A percentile compares a stretch with the other conserved stretches of the same genome.
phyloP scores from a whole-genome alignment of 495 filamentous ascomycete genomes.

The Podospora australis region DNA sequence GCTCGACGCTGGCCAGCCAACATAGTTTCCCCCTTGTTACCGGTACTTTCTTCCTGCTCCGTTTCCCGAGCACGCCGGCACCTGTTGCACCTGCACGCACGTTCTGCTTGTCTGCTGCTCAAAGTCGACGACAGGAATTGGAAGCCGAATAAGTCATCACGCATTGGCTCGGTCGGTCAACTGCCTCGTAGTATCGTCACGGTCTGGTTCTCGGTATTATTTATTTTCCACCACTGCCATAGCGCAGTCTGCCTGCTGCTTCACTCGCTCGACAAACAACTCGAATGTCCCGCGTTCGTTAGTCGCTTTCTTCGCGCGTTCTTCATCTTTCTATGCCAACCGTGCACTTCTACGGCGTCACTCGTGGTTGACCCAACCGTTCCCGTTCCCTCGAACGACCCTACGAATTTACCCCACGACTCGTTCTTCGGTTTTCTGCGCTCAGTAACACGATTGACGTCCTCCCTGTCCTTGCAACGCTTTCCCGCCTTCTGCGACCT shows the following conservation, averaged over 20 bases:
- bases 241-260: background rate
- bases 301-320: slow-evolving; percentile 1
- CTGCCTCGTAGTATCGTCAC: slow-evolving; percentile 2
- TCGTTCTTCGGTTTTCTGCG: background rate
- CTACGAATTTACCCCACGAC: background rate
- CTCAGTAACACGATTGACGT: background rate
- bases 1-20: slow-evolving; percentile 13
- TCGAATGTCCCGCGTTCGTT: slow-evolving; percentile 2
- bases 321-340: slow-evolving; percentile 9
- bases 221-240: too few species aligned
- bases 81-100: background rate
- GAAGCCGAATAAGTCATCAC: too few species aligned
- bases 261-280: background rate
- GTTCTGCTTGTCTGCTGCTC: background rate
- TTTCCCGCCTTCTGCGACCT: background rate
- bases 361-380: slow-evolving; percentile 4
- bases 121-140: slow-evolving; percentile 3
- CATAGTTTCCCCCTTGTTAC: background rate
- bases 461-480: background rate
- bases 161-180: background rate
- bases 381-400: slow-evolving; percentile 1
- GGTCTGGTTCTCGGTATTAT: background rate
- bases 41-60: background rate
- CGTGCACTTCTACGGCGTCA: background rate
- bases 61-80: slow-evolving; percentile 5